A percentile compares a stretch with the other conserved stretches of the same genome.
Evolutionary conservation across 2,329 filamentous ascomycete genomes (phyloP).

Genomic region (Apiospora phragmitis): DNA sequence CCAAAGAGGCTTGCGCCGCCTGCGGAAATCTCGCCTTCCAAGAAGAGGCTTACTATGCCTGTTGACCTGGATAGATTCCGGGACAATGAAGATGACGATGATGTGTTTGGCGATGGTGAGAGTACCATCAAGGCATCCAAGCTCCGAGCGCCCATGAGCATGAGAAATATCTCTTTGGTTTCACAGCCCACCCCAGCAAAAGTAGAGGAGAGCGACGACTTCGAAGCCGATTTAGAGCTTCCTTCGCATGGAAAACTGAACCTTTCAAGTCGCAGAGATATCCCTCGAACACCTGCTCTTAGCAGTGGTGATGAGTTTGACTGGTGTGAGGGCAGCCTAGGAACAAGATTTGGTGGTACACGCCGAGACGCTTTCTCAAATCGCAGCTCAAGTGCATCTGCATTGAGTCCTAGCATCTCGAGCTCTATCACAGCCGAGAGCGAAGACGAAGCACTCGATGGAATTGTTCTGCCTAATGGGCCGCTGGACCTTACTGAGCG

Average conservation of each 20-base stretch:
- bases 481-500: constrained; percentile 82
- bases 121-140: constrained; percentile 71
- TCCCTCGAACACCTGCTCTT: constrained; percentile 61
- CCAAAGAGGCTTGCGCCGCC: not conserved
- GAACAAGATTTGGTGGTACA: constrained; percentile 87
- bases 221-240: constrained; percentile 72
- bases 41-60: not conserved
- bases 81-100: constrained; percentile 57
- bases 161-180: constrained; percentile 42
- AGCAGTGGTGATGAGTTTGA: constrained; percentile 76
- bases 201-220: constrained; percentile 59
- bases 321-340: constrained; percentile 91
- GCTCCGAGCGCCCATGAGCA: constrained; percentile 22
- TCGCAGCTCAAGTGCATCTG: constrained; percentile 83
- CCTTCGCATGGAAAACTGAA: constrained; percentile 66
- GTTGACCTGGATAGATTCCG: constrained; percentile 65
- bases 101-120: constrained; percentile 63
- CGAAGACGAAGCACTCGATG: constrained; percentile 89
- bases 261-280: constrained; percentile 61
- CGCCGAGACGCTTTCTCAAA: constrained; percentile 76
- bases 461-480: constrained; percentile 81
- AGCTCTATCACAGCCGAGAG: constrained; percentile 91
- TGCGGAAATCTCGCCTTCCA: not conserved
- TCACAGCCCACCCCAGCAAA: constrained; percentile 59
- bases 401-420: constrained; percentile 87